phyloP scores from a whole-genome alignment of 345 rosid species.

The Syzygium jambos region DNA sequence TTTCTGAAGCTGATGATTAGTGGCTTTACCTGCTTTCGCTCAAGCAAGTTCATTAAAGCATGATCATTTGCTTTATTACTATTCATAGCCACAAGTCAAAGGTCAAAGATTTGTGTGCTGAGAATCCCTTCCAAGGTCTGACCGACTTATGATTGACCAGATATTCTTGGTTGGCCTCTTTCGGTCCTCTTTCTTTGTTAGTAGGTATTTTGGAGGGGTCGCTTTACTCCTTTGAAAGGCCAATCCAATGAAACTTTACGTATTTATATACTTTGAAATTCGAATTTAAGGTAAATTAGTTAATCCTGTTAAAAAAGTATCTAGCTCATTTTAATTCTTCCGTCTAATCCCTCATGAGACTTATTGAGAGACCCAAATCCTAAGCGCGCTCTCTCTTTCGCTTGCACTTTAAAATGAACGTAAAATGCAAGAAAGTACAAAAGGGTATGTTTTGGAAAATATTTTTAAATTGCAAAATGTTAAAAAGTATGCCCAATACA shows the following conservation, averaged over 20 bases:
- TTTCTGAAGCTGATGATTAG: background rate
- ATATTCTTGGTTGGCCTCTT: background rate
- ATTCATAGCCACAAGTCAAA: background rate
- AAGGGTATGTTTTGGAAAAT: background rate
- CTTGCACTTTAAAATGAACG: background rate
- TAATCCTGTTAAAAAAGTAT: background rate
- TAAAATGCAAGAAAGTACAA: background rate
- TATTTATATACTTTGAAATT: background rate
- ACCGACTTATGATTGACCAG: background rate
- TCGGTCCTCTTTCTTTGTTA: background rate
- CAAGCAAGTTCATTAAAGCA: background rate
- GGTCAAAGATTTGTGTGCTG: background rate
- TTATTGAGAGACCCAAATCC: no score
- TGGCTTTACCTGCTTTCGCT: background rate
- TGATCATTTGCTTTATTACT: background rate
- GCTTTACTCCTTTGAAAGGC: background rate
- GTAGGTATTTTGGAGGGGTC: background rate
- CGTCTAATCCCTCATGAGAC: background rate
- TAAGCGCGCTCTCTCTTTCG: background rate
- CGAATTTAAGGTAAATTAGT: background rate
- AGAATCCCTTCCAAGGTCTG: background rate
- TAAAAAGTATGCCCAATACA: background rate
- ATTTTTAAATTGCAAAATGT: background rate
- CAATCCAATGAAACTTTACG: background rate
- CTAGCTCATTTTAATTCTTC: background rate